Evolutionary conservation across 2,329 filamentous ascomycete species (phyloP).

Genomic region (Verticillium alfalfae): DNA sequence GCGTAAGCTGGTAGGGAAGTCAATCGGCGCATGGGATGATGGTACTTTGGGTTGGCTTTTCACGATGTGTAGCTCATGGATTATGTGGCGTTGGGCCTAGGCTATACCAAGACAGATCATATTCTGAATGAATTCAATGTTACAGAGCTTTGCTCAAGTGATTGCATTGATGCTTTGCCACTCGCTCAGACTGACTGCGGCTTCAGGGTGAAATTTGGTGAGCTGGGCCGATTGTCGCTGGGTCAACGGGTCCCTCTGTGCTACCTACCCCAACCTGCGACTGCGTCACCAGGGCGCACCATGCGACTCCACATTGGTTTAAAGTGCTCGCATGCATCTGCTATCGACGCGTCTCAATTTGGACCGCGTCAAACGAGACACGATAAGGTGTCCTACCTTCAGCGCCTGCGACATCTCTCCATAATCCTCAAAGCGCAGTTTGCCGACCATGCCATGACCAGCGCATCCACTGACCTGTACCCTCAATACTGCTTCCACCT

Average conservation of each 20-base stretch:
- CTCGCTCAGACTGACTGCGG: no score
- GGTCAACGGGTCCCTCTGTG: neutral
- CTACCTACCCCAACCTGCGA: neutral
- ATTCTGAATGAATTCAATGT: neutral
- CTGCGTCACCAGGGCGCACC: neutral
- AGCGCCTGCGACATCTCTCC: no score
- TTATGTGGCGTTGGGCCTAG: neutral
- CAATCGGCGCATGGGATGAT: neutral
- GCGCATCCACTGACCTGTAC: constrained; percentile 36
- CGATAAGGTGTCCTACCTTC: no score
- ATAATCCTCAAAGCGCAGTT: neutral
- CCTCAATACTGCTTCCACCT: constrained; percentile 59
- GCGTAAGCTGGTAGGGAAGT: neutral
- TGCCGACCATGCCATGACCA: constrained; percentile 45
- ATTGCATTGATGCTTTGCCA: neutral
- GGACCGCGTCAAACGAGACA: neutral
- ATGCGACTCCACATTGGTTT: neutral
- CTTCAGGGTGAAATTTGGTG: no score
- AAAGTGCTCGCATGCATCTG: neutral
- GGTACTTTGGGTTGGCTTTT: neutral
- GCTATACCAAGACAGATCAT: neutral
- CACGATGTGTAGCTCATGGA: neutral
- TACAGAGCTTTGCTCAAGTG: neutral
- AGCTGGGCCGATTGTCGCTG: neutral
- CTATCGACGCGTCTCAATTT: neutral